phyloP scores from a whole-genome alignment of 192 early-diverging fungal species.

The Rhizoclosmatium sp. region DNA sequence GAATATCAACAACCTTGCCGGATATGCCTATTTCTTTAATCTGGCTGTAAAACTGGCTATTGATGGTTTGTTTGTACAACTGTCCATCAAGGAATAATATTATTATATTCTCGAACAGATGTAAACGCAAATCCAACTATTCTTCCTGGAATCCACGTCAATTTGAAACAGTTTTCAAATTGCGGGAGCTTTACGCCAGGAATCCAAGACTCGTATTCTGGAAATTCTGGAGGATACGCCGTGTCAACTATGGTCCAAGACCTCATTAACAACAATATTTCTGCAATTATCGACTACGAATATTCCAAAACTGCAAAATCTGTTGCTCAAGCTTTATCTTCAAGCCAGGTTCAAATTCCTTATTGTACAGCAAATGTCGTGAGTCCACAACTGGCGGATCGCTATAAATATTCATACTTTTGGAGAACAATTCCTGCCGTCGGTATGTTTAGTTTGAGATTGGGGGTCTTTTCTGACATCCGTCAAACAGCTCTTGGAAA shows the following conservation, averaged over 20 bases:
- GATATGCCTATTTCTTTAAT: background rate
- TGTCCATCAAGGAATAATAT: background rate
- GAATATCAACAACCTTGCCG: background rate
- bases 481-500: background rate
- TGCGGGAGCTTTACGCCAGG: background rate
- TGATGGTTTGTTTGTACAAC: background rate
- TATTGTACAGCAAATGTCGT: background rate
- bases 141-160: background rate
- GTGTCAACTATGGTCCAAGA: background rate
- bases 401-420: background rate
- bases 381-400: background rate
- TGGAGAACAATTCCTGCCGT: background rate
- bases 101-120: background rate
- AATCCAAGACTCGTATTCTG: background rate
- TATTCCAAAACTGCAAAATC: background rate
- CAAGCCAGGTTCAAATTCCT: background rate
- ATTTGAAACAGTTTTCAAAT: background rate
- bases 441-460: background rate
- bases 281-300: background rate
- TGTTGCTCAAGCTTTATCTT: background rate
- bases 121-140: background rate
- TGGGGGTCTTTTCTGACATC: background rate
- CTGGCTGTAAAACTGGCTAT: background rate
- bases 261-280: background rate
- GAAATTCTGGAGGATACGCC: background rate